Base-by-base conservation (phyloP, 257 asterid genomes). In the Solanum habrochaites region DNA sequence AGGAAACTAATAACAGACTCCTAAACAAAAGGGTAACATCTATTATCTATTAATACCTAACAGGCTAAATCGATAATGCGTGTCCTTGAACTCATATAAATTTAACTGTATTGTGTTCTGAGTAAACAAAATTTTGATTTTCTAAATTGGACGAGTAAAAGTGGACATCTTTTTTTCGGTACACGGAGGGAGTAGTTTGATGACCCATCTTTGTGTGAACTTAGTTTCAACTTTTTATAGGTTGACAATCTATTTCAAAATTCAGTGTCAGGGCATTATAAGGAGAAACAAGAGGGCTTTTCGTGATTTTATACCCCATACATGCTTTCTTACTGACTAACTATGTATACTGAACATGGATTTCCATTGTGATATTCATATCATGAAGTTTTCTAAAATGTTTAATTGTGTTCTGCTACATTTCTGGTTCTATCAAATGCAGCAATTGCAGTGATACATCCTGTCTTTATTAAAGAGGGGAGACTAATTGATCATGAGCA, bases 401-500 rank as follows among this genome's bases (percentile, higher is more conserved):
- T 80, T 80, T 80, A 40, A 80, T 80, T 29, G 62, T 47, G 62
- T 47, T 80, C 14, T 31, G 20, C 67, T 80, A 31, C 43, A 47
- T 27, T 45, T 80, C 69, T 80, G 39, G 85, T 75, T 89, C 18
- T 90, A 88, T 78, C 85, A 90, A 83, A 88, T 93, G 93, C 95
- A 95, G 99, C 97, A 31, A 88, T 93, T 77, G 98, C 98, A 16
- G 81, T 93, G 88, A 85, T 96, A 86, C 60, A 3, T 67, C 97
- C 98, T 92, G 93, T 96, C 80, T 95, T 95, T 85, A 56, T 93
- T 60, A 93, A 92, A 87, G 96, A 90, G 72, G 97, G 93, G 60
- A 92, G 91, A 47, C 82, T 94, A 71, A 91, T 90, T 40, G 98
- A 95, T 67, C 83, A 83, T 66, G 92, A 92, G 70, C 73, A 85